Evolutionary conservation across 352 stramenopile genomes (phyloP), one percentile per base, ranked within the genome.

Genomic region (Globisporangium uncinulatum): DNA sequence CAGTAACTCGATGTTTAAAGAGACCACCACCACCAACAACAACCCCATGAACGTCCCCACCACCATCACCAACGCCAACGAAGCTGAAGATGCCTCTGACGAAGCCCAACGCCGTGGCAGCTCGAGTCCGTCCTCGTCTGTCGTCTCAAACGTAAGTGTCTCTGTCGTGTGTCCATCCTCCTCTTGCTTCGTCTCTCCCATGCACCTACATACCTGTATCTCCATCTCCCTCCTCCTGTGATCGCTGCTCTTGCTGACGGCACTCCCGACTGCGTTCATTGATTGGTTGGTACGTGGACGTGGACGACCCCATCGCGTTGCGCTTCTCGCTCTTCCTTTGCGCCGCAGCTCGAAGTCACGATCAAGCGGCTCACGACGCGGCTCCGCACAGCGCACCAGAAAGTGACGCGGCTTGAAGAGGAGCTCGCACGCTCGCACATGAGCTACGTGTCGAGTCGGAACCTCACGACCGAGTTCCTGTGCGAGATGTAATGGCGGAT

Each of bases 381-480:
- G n/a, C 56, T 89, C 29, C 67, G 79, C 15, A 66, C 70, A 51
- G 67, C 71, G 46, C 76, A 89, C 53, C 62, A 83, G 48, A 79
- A 83, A 63, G 68, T 82, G 52, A 59, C 64, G 32, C 71, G 69
- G 7, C 67, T 89, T 39, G 81, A 91, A 59, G 62, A 74, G 47
- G 78, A 91, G 53, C 58, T 91, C 13, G 73, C 64, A 9, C 74
- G 78, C 6, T 72, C 73, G 32, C 74, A 68, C 47, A 67, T 64
- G 15, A 73, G 64, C 55, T 74, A 82, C 10, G 76, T 71, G 39
- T 65, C 76, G 34, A 65, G 67, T 45, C 71, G 74, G 36, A 83
- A 56, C 62, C 69, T 86, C 49, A 66, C 76, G 7, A 79, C 74
- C 47, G 77, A 86, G 52, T 87, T 90, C 65, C 83, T 90, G 37